Evolutionary conservation across 2,329 filamentous ascomycete genomes (phyloP).

Genomic region (Colletotrichum sp.): DNA sequence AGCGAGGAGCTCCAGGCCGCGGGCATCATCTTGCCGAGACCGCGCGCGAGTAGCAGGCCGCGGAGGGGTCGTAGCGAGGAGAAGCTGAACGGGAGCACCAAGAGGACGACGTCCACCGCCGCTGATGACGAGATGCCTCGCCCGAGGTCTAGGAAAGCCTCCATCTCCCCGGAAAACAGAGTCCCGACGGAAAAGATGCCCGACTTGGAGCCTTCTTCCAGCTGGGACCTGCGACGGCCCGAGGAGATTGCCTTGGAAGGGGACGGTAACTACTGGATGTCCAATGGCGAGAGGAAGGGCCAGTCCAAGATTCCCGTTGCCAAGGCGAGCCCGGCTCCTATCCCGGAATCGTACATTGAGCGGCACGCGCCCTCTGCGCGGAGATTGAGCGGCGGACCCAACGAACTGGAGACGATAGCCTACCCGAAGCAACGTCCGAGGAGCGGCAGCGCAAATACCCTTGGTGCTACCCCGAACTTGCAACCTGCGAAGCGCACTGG

Average conservation of each 20-base stretch:
- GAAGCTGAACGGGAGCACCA: constrained; percentile 28
- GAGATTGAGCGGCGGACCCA: constrained; percentile 57
- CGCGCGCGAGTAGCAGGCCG: constrained; percentile 57
- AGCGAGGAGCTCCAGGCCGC: constrained; percentile 81
- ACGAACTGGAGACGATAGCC: constrained; percentile 60
- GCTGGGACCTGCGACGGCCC: constrained; percentile 77
- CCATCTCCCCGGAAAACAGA: constrained; percentile 37
- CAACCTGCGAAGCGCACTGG: constrained; percentile 43
- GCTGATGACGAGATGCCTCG: constrained; percentile 5
- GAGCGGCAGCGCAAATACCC: constrained; percentile 69
- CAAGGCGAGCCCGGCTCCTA: constrained; percentile 78
- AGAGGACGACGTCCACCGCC: constrained; percentile 30
- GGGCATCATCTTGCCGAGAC: constrained; percentile 66
- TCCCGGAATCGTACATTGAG: constrained; percentile 74
- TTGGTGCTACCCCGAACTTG: constrained; percentile 38
- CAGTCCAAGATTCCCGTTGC: constrained; percentile 80
- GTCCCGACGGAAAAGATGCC: constrained; percentile 40
- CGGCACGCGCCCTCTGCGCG: constrained; percentile 73
- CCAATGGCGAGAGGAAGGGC: constrained; percentile 60
- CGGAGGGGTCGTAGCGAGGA: constrained; percentile 48
- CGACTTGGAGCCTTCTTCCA: constrained; percentile 48
- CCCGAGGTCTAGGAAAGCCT: constrained; percentile 48
- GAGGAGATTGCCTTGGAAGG: constrained; percentile 76
- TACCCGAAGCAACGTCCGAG: constrained; percentile 70
- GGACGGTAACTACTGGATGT: constrained; percentile 54